Evolutionary conservation across 257 asterid species (phyloP), one percentile per base, ranked within the genome.

Genomic region (Coffea canephora): DNA sequence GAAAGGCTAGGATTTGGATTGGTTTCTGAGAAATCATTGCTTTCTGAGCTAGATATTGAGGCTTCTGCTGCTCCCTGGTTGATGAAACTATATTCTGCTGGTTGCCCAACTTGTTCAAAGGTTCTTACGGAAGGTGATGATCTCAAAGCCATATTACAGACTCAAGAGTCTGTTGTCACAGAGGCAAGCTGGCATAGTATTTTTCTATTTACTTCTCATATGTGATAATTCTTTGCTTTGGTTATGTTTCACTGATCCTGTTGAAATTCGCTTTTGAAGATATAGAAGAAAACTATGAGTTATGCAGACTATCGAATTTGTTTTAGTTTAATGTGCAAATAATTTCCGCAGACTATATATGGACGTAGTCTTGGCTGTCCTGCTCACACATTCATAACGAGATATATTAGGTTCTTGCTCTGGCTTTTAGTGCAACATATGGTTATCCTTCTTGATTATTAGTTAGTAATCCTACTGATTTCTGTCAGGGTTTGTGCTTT

Each of bases 31-130:
- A 87, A 88, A 84, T 89, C 92, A 80, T 90, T 95, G 71, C 89
- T 93, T 73, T 86, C 93, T 0, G 83, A 86, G 86, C 88, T 90
- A 68, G 87, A 87, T 77, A 66, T 90, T 66, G 90, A 86, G 79
- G 96, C 89, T 80, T 87, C 93, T 25, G 85, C 81, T 78, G 86
- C 82, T 78, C 83, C 96, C 46, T 90, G 99, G 96, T 78, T 82
- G 84, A 78, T 88, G 86, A 76, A 84, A 59, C 90, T 90, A 77
- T 83, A 91, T 72, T 86, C 87, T 82, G 85, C 96, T 7, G 94
- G 93, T 80, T 95, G 97, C 83, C 92, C 92, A 50, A 85, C 82
- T 82, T 91, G 98, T 83, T 87, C 89, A 80, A 90, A 87, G 89
- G 79, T 89, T 88, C 80, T 92, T 79, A 82, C 84, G 79, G 94